These are phyloP conservation scores for Coix lacrymajobi DNA, from an alignment of 176 grass and related monocot genomes.

Conservation along the genomic window DNA sequence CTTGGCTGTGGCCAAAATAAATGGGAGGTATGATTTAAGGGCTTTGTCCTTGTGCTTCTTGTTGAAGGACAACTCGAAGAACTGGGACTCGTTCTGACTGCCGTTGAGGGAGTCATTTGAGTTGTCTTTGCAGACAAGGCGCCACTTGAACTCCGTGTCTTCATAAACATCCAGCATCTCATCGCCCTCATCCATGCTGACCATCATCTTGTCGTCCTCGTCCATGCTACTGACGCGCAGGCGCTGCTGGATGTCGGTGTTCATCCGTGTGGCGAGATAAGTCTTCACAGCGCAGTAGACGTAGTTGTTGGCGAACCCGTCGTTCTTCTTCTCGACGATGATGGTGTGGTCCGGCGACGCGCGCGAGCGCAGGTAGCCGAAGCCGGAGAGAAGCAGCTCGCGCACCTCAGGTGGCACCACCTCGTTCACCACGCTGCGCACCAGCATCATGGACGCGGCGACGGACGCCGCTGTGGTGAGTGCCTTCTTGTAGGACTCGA, in stretches of 20 bases:
- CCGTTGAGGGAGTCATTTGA: not conserved
- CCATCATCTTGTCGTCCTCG: slow-evolving; percentile 32
- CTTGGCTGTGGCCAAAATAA: slow-evolving; percentile 53
- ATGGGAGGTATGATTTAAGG: slow-evolving; percentile 63
- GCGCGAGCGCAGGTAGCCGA: slow-evolving; percentile 36
- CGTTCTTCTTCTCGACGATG: slow-evolving; percentile 58
- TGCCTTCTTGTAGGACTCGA: slow-evolving; percentile 23
- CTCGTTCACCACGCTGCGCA: slow-evolving; percentile 35
- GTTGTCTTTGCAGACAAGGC: not conserved
- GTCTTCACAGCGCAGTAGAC: slow-evolving; percentile 42
- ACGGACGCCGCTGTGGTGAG: slow-evolving; percentile 43
- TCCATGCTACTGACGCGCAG: slow-evolving; percentile 39
- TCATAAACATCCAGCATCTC: slow-evolving; percentile 56
- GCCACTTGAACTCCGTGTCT: slow-evolving; percentile 58
- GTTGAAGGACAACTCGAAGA: slow-evolving; percentile 63
- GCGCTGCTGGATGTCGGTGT: slow-evolving; percentile 29
- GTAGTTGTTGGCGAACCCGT: slow-evolving; percentile 34
- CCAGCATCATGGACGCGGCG: slow-evolving; percentile 42
- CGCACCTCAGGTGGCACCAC: slow-evolving; percentile 45
- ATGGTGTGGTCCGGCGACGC: slow-evolving; percentile 41
- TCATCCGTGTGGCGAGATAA: slow-evolving; percentile 51
- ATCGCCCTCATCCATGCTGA: slow-evolving; percentile 52
- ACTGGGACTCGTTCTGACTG: slow-evolving; percentile 9
- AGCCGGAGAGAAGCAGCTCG: slow-evolving; percentile 17
- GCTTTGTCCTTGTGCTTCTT: slow-evolving; percentile 64